These are phyloP conservation scores for Helichrysum umbraculigerum DNA, from an alignment of 129 eudicot genomes.

Conservation along the genomic window DNA sequence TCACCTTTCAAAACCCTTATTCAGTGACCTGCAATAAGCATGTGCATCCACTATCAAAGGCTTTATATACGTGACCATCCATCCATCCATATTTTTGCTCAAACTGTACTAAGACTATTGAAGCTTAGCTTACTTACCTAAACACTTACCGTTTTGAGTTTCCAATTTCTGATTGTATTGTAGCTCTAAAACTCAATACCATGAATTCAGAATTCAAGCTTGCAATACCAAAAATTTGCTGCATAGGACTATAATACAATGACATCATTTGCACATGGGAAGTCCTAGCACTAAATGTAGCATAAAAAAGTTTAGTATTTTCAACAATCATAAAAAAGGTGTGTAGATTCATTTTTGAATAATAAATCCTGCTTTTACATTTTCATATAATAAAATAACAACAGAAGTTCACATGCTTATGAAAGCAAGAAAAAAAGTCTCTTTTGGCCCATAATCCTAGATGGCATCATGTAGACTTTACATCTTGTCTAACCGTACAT, in stretches of 20 bases:
- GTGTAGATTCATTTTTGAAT: neutral
- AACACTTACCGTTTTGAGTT: no score
- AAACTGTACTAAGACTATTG: neutral
- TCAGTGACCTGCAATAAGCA: neutral
- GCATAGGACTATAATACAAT: no score
- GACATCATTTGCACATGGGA: neutral
- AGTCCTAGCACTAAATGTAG: neutral
- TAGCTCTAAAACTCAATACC: neutral
- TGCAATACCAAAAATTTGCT: no score
- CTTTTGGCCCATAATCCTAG: neutral
- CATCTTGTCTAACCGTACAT: neutral
- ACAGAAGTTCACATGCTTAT: neutral
- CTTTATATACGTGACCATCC: neutral
- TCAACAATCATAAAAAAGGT: neutral
- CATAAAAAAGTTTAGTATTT: no score
- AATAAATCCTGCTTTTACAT: neutral
- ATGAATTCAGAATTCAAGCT: no score
- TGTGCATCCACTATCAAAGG: neutral
- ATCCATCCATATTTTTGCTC: neutral
- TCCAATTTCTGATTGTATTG: no score
- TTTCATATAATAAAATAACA: neutral
- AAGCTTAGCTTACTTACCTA: neutral
- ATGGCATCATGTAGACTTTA: neutral
- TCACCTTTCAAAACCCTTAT: neutral
- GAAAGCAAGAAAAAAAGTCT: neutral